These are phyloP conservation scores for Trametes sp. DNA, from an alignment of 1,284 basidiomycete genomes.

Conservation along the genomic window DNA sequence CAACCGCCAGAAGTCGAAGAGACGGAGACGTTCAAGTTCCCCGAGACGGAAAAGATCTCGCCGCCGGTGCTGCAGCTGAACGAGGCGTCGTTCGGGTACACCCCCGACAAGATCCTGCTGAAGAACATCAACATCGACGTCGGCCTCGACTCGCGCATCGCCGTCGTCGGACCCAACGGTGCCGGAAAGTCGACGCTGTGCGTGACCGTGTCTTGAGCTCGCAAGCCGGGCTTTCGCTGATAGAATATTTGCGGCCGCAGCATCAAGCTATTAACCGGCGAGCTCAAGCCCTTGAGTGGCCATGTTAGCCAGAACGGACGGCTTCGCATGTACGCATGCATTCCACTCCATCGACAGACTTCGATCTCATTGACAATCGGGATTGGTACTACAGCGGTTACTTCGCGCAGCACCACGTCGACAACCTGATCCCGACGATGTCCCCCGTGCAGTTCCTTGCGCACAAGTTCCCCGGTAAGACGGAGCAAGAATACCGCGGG, in stretches of 20 bases:
- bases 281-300: constrained; percentile 82
- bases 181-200: constrained; percentile 84
- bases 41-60: constrained; percentile 94
- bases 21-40: constrained; percentile 93
- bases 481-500: constrained; percentile 94
- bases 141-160: constrained; percentile 88
- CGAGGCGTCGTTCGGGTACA: constrained; percentile 93
- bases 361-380: not conserved
- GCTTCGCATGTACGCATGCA: constrained; percentile 74
- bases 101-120: constrained; percentile 81
- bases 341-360: not conserved
- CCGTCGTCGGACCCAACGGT: constrained; percentile 88
- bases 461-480: constrained; percentile 91
- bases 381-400: constrained; percentile 67
- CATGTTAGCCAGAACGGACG: constrained; percentile 92
- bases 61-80: constrained; percentile 96
- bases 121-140: constrained; percentile 91
- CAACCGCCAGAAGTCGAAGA: constrained; percentile 92
- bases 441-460: constrained; percentile 94
- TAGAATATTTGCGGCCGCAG: constrained; percentile 46
- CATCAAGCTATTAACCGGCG: constrained; percentile 95
- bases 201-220: constrained; percentile 31
- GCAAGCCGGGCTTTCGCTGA: not conserved
- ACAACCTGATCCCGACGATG: constrained; percentile 87
- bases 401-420: constrained; percentile 98